These are phyloP conservation scores for Pseudogymnoascus sp. DNA, from an alignment of 2,329 filamentous ascomycete species.

Conservation along the genomic window DNA sequence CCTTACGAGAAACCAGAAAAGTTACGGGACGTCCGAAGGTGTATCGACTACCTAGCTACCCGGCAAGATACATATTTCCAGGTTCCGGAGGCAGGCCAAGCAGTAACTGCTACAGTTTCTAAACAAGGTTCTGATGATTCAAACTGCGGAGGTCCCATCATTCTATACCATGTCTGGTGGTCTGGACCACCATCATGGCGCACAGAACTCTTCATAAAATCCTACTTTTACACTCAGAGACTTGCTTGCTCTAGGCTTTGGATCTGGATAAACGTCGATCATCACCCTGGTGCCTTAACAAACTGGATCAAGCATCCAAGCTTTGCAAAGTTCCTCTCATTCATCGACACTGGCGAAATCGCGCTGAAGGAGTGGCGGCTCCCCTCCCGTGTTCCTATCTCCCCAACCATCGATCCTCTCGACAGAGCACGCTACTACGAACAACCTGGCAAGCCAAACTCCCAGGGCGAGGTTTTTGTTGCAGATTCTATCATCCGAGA, in stretches of 20 bases:
- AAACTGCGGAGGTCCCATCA: background rate
- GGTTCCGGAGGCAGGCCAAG: background rate
- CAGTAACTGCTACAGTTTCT: background rate
- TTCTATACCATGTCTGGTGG: constrained; percentile 5
- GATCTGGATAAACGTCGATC: background rate
- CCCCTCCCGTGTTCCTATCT: background rate
- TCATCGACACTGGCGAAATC: background rate
- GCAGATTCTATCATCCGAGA: background rate
- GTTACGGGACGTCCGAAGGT: background rate
- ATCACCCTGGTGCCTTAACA: background rate
- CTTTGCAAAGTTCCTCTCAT: background rate
- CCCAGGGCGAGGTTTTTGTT: background rate
- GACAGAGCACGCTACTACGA: background rate
- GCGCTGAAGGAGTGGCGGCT: background rate
- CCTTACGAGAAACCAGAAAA: background rate
- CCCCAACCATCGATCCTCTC: background rate
- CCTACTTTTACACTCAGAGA: background rate
- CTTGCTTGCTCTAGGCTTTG: background rate
- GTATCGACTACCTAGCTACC: constrained; percentile 1
- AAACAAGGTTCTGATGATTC: background rate
- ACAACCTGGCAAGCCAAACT: background rate
- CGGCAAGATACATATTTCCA: background rate
- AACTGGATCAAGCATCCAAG: background rate
- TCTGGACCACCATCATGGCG: background rate
- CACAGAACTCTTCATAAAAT: constrained; percentile 1